Evolutionary conservation across 345 rosid species (phyloP), one percentile per base, ranked within the genome.

Genomic region (Eucalyptus pauciflora): DNA sequence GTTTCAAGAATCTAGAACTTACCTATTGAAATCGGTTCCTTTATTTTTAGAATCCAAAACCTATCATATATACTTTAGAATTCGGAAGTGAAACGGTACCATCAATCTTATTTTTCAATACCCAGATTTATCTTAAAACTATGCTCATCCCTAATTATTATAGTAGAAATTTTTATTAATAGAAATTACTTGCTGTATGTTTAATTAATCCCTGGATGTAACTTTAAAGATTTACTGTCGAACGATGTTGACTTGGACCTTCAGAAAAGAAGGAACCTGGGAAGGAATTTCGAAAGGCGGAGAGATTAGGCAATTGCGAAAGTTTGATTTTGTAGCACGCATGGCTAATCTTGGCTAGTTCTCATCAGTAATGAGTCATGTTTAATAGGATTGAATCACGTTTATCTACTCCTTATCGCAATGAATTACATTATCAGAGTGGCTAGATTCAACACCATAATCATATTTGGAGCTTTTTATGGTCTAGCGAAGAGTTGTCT

Each of bases 31-130:
- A 56, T 56, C 0, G 0, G 0, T 56, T 56, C 6, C 3, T 13
- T 0, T 52, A 52, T 0, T 52, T 52, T 20, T 52, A 52, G 58
- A 52, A 52, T 52, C 0, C 0, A 2, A 20, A 52, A 52, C 5
- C 5, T 56, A 56, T 3, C 1, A 1, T 56, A 9, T 24, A 8
- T 56, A 56, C 6, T 24, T 56, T 9, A 10, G 29, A 56, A 24
- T 25, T 0, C 24, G 1, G 13, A 22, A 24, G 0, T 24, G 1
- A 56, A 56, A 0, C 0, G 3, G 6, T 56, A 22, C 0, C 62
- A 24, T 10, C 13, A 56, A 10, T 56, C 13, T 56, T 24, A 6
- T 56, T 56, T 56, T 56, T 4, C 62, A 22, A 56, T 56, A 22
- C 2, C 29, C 2, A 10, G 0, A 9, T 10, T 56, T 56, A 56